Evolutionary conservation across 257 asterid species (phyloP), one percentile per base, ranked within the genome.

Genomic region (Knoxia roxburghii): DNA sequence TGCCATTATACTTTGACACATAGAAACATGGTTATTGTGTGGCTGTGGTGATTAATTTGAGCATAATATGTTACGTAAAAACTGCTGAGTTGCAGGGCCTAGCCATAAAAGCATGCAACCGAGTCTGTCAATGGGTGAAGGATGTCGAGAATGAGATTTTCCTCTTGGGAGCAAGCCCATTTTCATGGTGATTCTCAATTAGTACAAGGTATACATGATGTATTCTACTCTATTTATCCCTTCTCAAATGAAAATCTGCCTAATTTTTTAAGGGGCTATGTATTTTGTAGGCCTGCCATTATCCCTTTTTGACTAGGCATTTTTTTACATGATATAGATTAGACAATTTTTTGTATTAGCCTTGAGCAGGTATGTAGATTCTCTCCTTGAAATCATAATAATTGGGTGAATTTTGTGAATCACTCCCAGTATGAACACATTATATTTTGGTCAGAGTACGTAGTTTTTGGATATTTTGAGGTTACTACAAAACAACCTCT

Each of bases 91-190:
- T 77, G 86, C 98, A 94, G 98, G 96, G 93, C 69, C 82, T 84
- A 68, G 97, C 99, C 8, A 94, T 94, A 71, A 94, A 94, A 80
- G 74, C 82, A 50, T 94, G 99, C 88, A 94, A 94, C 76, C 84
- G 93, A 66, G 86, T 88, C 29, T 90, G 98, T 71, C 99, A 87
- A 72, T 90, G 98, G 99, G 94, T 90, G 80, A 94, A 90, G 74
- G 95, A 94, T 37, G 82, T 84, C 27, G 99, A 94, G 72, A 90
- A 94, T 56, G 95, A 94, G 57, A 79, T 88, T 67, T 94, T 94
- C 90, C 69, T 94, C 73, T 39, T 84, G 82, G 98, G 98, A 72
- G 97, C 86, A 64, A 88, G 93, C 79, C 96, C 96, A 20, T 90
- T 94, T 69, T 83, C 96, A 1, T 94, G 99, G 98, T 94, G 87